Evolutionary conservation across 495 filamentous ascomycete genomes (phyloP), one percentile per base, ranked within the genome.

Genomic region (Xylaria nigripes): DNA sequence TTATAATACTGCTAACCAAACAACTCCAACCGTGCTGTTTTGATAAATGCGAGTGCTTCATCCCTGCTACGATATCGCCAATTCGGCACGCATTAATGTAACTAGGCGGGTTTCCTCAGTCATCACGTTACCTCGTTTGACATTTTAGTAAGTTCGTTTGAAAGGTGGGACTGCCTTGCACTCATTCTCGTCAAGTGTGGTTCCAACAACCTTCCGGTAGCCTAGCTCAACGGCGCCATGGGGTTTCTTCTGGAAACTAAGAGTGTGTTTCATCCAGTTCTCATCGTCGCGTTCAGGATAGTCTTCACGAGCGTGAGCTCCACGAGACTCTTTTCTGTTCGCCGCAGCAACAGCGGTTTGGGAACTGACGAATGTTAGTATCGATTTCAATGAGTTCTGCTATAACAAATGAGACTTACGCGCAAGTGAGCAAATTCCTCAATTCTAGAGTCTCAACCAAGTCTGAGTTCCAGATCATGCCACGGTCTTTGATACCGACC

Each of bases 381-480:
- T 9, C 19, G 7, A 16, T 21, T 24, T n/a, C n/a, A n/a, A n/a
- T n/a, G n/a, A n/a, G n/a, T n/a, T n/a, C n/a, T n/a, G n/a, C n/a
- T n/a, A n/a, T n/a, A n/a, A n/a, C n/a, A n/a, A 6, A 34, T 15
- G 18, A 54, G 57, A 83, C 84, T 70, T 82, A 86, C 81, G 92
- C 92, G 82, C 92, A 97, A 64, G 92, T 96, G 61, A 97, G 73
- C 59, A 97, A 68, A 70, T 97, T 97, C 61, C 89, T 77, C 63
- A 96, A 77, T 74, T 97, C 92, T 40, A 97, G 81, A 24, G 90
- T 94, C 81, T 97, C 92, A 50, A 95, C 87, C 25, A 97, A 80
- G 64, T 97, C 92, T 34, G 87, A 89, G 82, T 97, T 97, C 92
- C 92, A 97, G 76, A 97, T 96, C 93, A 97, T 96, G 82, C 87